A percentile compares a stretch with the other conserved stretches of the same genome.
Conservation (phyloP, 2,329 filamentous ascomycete species). For the Leptographium wingfieldii region DNA sequence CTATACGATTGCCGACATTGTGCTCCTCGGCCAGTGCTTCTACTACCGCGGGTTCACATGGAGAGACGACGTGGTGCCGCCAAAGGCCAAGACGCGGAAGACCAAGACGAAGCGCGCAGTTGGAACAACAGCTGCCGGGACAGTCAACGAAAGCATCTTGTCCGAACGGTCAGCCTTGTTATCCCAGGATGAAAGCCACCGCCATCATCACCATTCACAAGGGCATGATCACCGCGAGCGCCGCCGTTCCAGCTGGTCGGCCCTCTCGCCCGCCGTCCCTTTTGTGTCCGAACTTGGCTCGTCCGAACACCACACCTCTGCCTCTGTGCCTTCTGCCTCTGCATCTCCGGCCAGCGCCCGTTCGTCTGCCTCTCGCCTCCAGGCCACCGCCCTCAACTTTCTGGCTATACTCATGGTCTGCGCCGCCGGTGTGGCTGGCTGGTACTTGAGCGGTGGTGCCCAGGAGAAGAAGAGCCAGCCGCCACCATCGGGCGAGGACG, state of each 20-base stretch:
- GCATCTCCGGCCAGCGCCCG: background rate
- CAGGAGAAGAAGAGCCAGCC: constrained; percentile 20
- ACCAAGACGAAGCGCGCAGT: background rate
- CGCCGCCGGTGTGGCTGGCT: constrained; percentile 70
- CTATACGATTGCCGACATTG: constrained; percentile 23
- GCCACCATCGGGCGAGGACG: constrained; percentile 24
- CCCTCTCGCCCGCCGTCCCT: constrained; percentile 72
- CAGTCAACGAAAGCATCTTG: constrained; percentile 13
- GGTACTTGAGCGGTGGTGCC: constrained; percentile 57
- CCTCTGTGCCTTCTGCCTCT: background rate
- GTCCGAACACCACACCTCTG: background rate
- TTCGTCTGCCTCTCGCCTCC: constrained; percentile 26
- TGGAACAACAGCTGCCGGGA: constrained; percentile 13
- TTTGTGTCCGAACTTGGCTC: constrained; percentile 9
- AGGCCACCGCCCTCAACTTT: constrained; percentile 58
- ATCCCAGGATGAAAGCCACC: constrained; percentile 21
- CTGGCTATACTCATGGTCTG: constrained; percentile 71
- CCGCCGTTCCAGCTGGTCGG: constrained; percentile 43
- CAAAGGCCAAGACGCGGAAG: constrained; percentile 26
- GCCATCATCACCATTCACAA: constrained; percentile 19
- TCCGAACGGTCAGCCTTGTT: constrained; percentile 43
- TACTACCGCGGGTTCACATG: constrained; percentile 82
- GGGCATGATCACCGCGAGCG: constrained; percentile 24
- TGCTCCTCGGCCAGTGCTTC: constrained; percentile 80
- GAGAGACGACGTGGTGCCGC: constrained; percentile 35